phyloP scores from a whole-genome alignment of 495 filamentous ascomycete genomes.

The Penicillium maclennaniae region DNA sequence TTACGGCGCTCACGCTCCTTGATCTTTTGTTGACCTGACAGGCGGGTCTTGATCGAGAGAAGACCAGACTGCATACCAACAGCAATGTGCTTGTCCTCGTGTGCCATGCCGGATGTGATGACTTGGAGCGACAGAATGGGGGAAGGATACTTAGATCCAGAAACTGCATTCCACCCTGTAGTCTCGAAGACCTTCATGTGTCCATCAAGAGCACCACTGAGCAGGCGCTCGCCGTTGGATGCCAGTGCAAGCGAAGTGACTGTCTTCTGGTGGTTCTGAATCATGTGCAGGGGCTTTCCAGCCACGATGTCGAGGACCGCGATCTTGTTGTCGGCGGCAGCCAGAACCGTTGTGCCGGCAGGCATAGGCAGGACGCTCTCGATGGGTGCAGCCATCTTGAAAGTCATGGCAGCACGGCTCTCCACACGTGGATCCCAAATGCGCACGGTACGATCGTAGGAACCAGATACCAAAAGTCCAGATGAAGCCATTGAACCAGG shows the following conservation, averaged over 20 bases:
- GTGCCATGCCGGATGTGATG: conserved; percentile 58
- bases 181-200: conserved; percentile 97
- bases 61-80: conserved; percentile 93
- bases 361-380: conserved; percentile 83
- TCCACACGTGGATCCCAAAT: conserved; percentile 86
- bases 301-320: conserved; percentile 92
- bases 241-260: conserved; percentile 81
- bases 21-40: conserved; percentile 77
- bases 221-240: conserved; percentile 70
- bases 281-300: conserved; percentile 76
- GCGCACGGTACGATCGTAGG: conserved; percentile 90
- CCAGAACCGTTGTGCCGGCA: conserved; percentile 79
- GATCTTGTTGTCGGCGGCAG: conserved; percentile 81
- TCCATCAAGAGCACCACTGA: conserved; percentile 86
- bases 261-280: conserved; percentile 96
- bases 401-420: conserved; percentile 70
- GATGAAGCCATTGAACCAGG: conserved; percentile 64
- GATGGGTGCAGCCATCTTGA: conserved; percentile 85
- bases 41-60: conserved; percentile 78
- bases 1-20: conserved; percentile 72
- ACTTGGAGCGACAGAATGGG: conserved; percentile 82
- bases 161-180: conserved; percentile 84
- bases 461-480: conserved; percentile 76
- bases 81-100: conserved; percentile 82
- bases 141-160: conserved; percentile 84